These are phyloP conservation scores for Fomitopsis pulvina DNA, from an alignment of 768 basidiomycete species.

Conservation along the genomic window DNA sequence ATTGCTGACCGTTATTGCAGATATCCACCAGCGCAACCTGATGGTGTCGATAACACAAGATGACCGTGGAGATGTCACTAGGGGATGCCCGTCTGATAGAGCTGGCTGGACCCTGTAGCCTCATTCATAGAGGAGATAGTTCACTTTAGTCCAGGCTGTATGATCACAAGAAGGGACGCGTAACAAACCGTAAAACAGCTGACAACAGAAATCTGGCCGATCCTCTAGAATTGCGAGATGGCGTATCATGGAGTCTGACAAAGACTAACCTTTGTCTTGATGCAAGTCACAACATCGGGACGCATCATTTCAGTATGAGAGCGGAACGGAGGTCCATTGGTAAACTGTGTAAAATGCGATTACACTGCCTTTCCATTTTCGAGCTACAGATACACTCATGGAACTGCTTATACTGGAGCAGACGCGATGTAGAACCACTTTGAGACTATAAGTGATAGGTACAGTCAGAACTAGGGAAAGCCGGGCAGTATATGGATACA, in stretches of 20 bases:
- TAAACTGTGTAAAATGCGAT: not conserved
- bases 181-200: too few species aligned
- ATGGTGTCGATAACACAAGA: slow-evolving; percentile 31
- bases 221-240: too few species aligned
- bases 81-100: too few species aligned
- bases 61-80: too few species aligned
- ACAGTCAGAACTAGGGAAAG: not conserved
- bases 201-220: too few species aligned
- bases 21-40: slow-evolving; percentile 72
- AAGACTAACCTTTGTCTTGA: not conserved
- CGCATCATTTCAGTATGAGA: not conserved
- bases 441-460: slow-evolving; percentile 43
- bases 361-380: slow-evolving; percentile 3
- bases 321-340: not conserved
- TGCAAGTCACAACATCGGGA: not conserved
- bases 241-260: too few species aligned
- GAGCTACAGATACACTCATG: slow-evolving; percentile 10
- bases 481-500: not conserved
- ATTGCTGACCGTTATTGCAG: slow-evolving; percentile 88
- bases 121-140: too few species aligned
- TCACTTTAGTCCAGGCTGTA: too few species aligned
- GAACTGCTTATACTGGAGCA: slow-evolving; percentile 53
- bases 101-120: too few species aligned
- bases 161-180: too few species aligned
- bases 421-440: slow-evolving; percentile 96